phyloP scores from a whole-genome alignment of 805 yeast species.

The Starmera dryadoides region DNA sequence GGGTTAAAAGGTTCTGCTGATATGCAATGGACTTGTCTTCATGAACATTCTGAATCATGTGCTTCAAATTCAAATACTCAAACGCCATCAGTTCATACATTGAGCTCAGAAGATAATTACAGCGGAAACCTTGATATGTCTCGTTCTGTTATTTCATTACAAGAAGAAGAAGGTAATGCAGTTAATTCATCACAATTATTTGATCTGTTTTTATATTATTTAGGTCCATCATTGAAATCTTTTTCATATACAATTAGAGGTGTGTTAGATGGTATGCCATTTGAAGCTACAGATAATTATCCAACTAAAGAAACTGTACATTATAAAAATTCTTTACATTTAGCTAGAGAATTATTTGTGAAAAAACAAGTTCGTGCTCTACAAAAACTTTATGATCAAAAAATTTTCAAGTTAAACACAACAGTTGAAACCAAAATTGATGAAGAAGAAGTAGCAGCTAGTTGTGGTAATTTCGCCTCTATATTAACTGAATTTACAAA shows the following conservation, averaged over 20 bases:
- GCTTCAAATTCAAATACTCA: neutral
- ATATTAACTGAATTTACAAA: slow-evolving; percentile 54
- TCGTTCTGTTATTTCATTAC: slow-evolving; percentile 5
- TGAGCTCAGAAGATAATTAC: neutral
- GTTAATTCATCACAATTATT: slow-evolving; percentile 37
- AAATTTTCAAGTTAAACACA: slow-evolving; percentile 7
- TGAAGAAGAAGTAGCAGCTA: slow-evolving; percentile 77
- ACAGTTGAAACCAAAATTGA: slow-evolving; percentile 38
- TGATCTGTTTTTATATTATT: slow-evolving; percentile 54
- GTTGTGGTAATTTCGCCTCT: slow-evolving; percentile 74
- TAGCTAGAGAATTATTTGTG: slow-evolving; percentile 50
- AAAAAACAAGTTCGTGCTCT: slow-evolving; percentile 52
- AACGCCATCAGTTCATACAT: slow-evolving; percentile 3
- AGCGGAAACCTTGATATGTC: neutral
- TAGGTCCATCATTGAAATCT: slow-evolving; percentile 70
- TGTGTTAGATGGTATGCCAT: slow-evolving; percentile 54
- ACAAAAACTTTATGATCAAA: slow-evolving; percentile 41
- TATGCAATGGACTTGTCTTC: slow-evolving; percentile 53
- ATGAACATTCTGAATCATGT: slow-evolving; percentile 6
- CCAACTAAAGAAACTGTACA: slow-evolving; percentile 34
- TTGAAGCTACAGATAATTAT: slow-evolving; percentile 28
- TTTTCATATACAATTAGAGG: slow-evolving; percentile 56
- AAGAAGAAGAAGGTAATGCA: slow-evolving; percentile 14
- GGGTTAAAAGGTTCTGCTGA: slow-evolving; percentile 65
- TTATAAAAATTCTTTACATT: slow-evolving; percentile 36